These are phyloP conservation scores for Penicillium pulvis DNA, from an alignment of 495 filamentous ascomycete species.

Conservation along the genomic window DNA sequence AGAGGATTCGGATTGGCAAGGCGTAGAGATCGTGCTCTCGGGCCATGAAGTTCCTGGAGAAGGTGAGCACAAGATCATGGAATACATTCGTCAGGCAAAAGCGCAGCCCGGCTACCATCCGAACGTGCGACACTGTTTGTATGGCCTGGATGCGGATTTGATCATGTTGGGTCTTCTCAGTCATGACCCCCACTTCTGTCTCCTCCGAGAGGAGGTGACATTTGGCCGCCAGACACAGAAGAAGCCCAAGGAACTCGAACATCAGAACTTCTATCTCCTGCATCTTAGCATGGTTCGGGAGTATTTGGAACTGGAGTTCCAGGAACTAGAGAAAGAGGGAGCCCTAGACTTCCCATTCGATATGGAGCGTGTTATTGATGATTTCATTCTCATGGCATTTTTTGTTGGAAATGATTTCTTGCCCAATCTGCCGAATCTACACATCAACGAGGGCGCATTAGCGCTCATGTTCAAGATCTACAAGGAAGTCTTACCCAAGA, in stretches of 20 bases:
- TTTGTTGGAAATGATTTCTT: conserved; percentile 99
- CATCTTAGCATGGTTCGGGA: conserved; percentile 97
- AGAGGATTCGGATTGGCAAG: conserved; percentile 96
- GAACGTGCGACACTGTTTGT: conserved; percentile 96
- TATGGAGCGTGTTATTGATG: conserved; percentile 95
- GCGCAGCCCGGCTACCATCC: conserved; percentile 90
- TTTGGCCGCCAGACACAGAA: conserved; percentile 84
- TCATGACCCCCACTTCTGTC: conserved; percentile 97
- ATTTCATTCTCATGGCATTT: conserved; percentile 99
- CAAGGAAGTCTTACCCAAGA: conserved; percentile 83
- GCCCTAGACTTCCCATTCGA: conserved; percentile 79
- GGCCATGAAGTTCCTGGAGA: conserved; percentile 99
- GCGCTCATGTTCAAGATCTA: conserved; percentile 97
- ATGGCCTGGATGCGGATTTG: conserved; percentile 95
- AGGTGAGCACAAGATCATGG: conserved; percentile 99
- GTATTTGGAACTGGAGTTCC: conserved; percentile 95
- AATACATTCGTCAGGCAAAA: conserved; percentile 96
- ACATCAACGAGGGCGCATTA: conserved; percentile 97
- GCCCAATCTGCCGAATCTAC: conserved; percentile 91
- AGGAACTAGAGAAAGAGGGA: conserved; percentile 81
- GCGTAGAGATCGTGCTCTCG: conserved; percentile 91
- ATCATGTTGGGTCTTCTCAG: conserved; percentile 98
- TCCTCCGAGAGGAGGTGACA: conserved; percentile 95
- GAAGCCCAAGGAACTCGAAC: conserved; percentile 94
- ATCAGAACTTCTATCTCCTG: conserved; percentile 98